phyloP scores from a whole-genome alignment of 116 monocot species.

The Zostera marina region DNA sequence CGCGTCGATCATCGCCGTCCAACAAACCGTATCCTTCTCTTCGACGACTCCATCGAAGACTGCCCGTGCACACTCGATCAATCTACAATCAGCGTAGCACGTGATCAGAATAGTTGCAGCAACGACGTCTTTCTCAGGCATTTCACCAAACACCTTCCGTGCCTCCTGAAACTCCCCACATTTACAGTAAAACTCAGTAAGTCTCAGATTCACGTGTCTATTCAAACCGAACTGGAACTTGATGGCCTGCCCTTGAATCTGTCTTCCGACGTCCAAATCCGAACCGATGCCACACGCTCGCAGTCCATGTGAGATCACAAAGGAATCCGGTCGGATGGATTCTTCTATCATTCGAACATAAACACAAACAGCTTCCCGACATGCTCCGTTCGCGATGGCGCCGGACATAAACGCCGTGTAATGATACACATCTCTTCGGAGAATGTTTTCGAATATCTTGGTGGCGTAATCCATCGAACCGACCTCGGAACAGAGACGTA shows the following conservation, averaged over 20 bases:
- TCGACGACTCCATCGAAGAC: conserved; percentile 13
- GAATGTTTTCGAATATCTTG: conserved; percentile 19
- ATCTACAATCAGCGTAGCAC: conserved; percentile 14
- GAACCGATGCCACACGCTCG: conserved; percentile 17
- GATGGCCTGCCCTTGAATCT: conserved; percentile 29
- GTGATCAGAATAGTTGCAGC: conserved; percentile 30
- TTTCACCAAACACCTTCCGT: conserved; percentile 19
- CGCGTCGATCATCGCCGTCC: conserved; percentile 55
- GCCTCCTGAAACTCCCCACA: conserved; percentile 25
- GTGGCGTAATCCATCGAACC: conserved; percentile 14
- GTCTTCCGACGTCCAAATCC: conserved; percentile 15
- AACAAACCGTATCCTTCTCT: conserved; percentile 42
- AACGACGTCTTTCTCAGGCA: conserved; percentile 26
- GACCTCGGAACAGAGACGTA: conserved; percentile 17
- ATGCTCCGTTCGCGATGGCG: neutral
- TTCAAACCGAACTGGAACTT: conserved; percentile 16
- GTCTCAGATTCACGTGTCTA: conserved; percentile 19
- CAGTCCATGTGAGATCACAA: conserved; percentile 23
- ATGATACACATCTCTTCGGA: conserved; percentile 28
- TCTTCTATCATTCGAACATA: conserved; percentile 20
- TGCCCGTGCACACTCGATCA: conserved; percentile 10
- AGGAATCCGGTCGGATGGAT: conserved; percentile 17
- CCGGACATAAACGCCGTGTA: conserved; percentile 30
- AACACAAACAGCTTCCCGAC: conserved; percentile 10
- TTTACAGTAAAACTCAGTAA: conserved; percentile 27